A percentile compares a stretch with the other conserved stretches of the same genome.
Conservation (phyloP, 371 early-diverging fungal species). For the Phascolomyces articulosus region DNA sequence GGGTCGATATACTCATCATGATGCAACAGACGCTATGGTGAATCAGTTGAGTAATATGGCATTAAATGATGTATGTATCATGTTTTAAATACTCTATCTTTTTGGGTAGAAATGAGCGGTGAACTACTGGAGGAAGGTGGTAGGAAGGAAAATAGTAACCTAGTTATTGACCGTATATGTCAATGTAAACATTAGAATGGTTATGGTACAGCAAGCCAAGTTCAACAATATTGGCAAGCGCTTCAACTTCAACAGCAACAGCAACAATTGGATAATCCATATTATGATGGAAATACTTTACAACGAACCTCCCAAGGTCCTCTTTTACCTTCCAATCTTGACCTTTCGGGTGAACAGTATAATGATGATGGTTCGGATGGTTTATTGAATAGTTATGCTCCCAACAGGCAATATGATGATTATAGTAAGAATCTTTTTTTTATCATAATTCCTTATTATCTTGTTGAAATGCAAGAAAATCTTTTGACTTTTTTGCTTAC, state of each 20-base stretch:
- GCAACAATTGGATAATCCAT: not conserved
- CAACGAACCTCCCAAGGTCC: not conserved
- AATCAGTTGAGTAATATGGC: constrained; percentile 30
- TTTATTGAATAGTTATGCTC: constrained; percentile 9
- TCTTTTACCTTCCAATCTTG: constrained; percentile 11
- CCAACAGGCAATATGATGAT: not conserved
- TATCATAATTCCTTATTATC: too few relatives aligned
- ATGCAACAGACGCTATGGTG: constrained; percentile 13
- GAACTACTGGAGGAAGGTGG: too few relatives aligned
- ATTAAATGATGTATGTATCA: constrained; percentile 35
- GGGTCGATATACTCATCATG: not conserved
- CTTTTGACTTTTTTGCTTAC: too few relatives aligned
- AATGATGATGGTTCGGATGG: not conserved
- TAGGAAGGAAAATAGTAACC: not conserved
- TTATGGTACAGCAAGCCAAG: constrained; percentile 5
- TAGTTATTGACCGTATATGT: too few relatives aligned
- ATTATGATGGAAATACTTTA: constrained; percentile 3
- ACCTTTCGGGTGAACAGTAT: constrained; percentile 6
- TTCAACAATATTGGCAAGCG: constrained; percentile 8
- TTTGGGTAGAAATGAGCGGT: too few relatives aligned
- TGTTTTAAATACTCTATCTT: not conserved
- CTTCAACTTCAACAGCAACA: not conserved
- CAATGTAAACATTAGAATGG: not conserved
- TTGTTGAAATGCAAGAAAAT: too few relatives aligned
- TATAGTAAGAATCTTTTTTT: too few relatives aligned